A percentile compares a stretch with the other conserved stretches of the same genome.
Conservation (phyloP, 1,284 basidiomycete species). For the Pseudozyma thailandica region DNA sequence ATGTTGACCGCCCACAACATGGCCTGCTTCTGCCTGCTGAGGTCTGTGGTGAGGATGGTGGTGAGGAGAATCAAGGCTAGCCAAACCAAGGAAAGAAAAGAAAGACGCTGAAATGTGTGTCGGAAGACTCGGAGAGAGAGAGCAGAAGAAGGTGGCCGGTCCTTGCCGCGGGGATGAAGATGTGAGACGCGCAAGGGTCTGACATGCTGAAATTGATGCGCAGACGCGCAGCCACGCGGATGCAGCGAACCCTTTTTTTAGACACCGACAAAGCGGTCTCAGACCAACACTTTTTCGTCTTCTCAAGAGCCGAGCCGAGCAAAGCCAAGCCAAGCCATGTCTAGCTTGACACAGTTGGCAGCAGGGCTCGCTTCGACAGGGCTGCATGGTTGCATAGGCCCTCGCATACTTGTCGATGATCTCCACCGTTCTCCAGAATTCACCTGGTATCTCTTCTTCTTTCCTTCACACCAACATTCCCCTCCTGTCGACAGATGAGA, state of each 20-base stretch:
- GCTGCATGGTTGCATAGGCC: too few species aligned
- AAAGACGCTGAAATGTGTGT: not conserved
- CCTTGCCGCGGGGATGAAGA: not conserved
- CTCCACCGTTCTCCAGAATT: too few species aligned
- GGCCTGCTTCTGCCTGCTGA: not conserved
- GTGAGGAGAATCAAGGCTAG: constrained; percentile 1
- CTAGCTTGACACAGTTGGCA: too few species aligned
- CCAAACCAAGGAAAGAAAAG: not conserved
- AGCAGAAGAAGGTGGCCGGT: not conserved
- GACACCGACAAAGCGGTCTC: not conserved
- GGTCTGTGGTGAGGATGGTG: not conserved
- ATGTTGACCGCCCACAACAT: constrained; percentile 37
- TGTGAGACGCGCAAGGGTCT: not conserved
- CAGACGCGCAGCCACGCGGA: too few species aligned
- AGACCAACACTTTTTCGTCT: too few species aligned
- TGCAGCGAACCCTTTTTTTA: not conserved
- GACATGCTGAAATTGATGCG: too few species aligned
- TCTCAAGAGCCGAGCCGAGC: too few species aligned
- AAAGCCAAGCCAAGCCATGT: too few species aligned
- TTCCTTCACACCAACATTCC: not conserved
- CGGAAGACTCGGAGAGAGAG: not conserved
- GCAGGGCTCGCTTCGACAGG: too few species aligned
- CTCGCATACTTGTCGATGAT: too few species aligned
- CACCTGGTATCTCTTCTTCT: not conserved
- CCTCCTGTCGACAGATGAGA: not conserved